Evolutionary conservation across 1,139 yeast genomes (phyloP).

Genomic region (Hemisphaericaspora xylanilytica): DNA sequence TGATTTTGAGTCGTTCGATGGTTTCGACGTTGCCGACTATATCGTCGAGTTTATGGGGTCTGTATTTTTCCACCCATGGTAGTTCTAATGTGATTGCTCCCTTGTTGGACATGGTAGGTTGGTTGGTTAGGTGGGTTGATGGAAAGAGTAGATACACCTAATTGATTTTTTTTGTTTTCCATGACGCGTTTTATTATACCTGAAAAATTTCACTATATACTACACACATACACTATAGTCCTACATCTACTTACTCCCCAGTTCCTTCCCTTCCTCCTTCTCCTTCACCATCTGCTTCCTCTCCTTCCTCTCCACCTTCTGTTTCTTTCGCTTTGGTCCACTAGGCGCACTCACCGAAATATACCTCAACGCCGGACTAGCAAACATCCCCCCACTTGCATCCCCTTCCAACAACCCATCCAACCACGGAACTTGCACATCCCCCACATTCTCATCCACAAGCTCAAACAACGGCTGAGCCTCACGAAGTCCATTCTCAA

Average conservation of each 20-base stretch:
- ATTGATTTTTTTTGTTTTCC: not conserved
- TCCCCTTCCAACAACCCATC: slow-evolving; percentile 27
- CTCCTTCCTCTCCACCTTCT: slow-evolving; percentile 13
- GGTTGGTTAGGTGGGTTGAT: not conserved
- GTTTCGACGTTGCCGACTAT: slow-evolving; percentile 95
- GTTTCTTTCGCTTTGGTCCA: slow-evolving; percentile 23
- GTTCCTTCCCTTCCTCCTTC: not conserved
- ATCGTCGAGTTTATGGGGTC: slow-evolving; percentile 76
- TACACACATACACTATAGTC: too few relatives aligned
- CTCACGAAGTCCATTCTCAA: slow-evolving; percentile 18
- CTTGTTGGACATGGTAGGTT: slow-evolving; percentile 11
- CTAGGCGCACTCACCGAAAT: slow-evolving; percentile 44
- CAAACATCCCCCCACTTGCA: slow-evolving; percentile 16
- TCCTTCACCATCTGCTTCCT: not conserved
- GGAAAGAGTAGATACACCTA: not conserved
- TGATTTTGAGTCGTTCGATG: slow-evolving; percentile 74
- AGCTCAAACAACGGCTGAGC: slow-evolving; percentile 31
- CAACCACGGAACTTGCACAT: slow-evolving; percentile 48
- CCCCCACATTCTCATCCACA: slow-evolving; percentile 30
- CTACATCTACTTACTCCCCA: not conserved
- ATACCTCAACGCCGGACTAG: slow-evolving; percentile 36
- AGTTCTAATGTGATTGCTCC: slow-evolving; percentile 28
- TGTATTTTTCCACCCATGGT: slow-evolving; percentile 90
- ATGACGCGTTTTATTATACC: not conserved
- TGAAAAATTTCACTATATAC: too few relatives aligned